A percentile compares a stretch with the other conserved stretches of the same genome.
Evolutionary conservation across 1,284 basidiomycete genomes (phyloP).

Genomic region (Megacollybia platyphylla): DNA sequence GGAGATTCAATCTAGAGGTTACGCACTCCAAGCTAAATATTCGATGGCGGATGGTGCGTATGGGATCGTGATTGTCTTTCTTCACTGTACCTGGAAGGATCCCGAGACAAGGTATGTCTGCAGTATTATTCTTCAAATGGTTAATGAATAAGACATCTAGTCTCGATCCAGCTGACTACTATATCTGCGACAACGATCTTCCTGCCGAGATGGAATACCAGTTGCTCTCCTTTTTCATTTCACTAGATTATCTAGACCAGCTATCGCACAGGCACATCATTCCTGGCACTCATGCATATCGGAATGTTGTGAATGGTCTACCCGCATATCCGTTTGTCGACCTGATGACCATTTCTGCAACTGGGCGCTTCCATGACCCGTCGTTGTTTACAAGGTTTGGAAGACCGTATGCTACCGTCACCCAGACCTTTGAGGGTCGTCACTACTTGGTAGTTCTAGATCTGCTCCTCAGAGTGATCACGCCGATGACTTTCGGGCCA

Average conservation of each 20-base stretch:
- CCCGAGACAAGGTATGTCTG: slow-evolving; percentile 21
- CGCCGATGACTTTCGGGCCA: too few species aligned
- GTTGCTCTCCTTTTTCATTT: not conserved
- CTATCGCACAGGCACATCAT: not conserved
- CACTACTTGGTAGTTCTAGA: not conserved
- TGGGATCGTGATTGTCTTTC: slow-evolving; percentile 37
- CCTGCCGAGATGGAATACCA: slow-evolving; percentile 18
- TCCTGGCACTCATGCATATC: not conserved
- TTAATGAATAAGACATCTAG: slow-evolving; percentile 11
- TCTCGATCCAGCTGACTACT: not conserved
- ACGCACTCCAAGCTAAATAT: slow-evolving; percentile 50
- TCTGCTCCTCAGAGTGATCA: too few species aligned
- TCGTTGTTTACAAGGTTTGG: not conserved
- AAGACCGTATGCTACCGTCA: not conserved
- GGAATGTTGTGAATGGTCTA: not conserved
- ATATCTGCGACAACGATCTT: not conserved
- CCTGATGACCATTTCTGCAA: not conserved
- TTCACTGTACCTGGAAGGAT: not conserved
- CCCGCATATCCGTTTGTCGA: not conserved
- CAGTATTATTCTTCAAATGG: too few species aligned
- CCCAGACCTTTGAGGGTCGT: not conserved
- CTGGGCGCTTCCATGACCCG: not conserved
- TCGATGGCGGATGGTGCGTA: slow-evolving; percentile 29
- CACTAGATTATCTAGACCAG: not conserved
- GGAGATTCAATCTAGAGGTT: slow-evolving; percentile 39